Evolutionary conservation across 345 rosid genomes (phyloP).

Genomic region (Punica granatum): DNA sequence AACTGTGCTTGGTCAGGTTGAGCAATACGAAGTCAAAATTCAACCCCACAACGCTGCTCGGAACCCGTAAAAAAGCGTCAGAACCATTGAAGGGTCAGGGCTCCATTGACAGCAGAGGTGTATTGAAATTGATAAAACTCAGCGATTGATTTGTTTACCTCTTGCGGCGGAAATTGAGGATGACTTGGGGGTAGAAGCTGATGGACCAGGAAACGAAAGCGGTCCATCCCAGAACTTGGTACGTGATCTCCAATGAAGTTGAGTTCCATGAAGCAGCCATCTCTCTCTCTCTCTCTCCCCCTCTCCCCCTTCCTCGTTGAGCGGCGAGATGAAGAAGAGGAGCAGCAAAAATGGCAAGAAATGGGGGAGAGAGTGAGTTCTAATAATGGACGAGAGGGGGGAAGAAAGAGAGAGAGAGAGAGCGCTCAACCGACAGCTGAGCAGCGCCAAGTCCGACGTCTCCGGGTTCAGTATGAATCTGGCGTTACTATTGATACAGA

Average conservation of each 20-base stretch:
- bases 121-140: no score
- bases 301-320: slow-evolving; percentile 1
- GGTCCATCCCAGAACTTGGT: slow-evolving; percentile 65
- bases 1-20: slow-evolving; percentile 91
- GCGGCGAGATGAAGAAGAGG: slow-evolving; percentile 6
- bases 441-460: no score
- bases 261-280: slow-evolving; percentile 92
- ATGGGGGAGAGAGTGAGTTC: neutral
- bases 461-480: no score
- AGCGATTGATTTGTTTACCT: slow-evolving; percentile 36
- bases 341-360: neutral
- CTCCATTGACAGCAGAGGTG: neutral
- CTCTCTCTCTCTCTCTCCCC: slow-evolving; percentile 8
- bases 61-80: neutral
- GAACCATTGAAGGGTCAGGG: neutral
- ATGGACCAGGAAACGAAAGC: slow-evolving; percentile 76
- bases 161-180: slow-evolving; percentile 72
- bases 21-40: slow-evolving; percentile 82
- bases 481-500: no score
- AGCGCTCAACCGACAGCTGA: no score
- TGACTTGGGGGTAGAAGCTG: slow-evolving; percentile 81
- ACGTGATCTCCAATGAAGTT: slow-evolving; percentile 50
- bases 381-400: no score
- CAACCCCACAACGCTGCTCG: slow-evolving; percentile 79
- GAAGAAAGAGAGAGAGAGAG: no score